Evolutionary conservation across 225 moss, liverwort and hornwort genomes (phyloP), one percentile per base, ranked within the genome.

Genomic region (Polytrichum formosum): DNA sequence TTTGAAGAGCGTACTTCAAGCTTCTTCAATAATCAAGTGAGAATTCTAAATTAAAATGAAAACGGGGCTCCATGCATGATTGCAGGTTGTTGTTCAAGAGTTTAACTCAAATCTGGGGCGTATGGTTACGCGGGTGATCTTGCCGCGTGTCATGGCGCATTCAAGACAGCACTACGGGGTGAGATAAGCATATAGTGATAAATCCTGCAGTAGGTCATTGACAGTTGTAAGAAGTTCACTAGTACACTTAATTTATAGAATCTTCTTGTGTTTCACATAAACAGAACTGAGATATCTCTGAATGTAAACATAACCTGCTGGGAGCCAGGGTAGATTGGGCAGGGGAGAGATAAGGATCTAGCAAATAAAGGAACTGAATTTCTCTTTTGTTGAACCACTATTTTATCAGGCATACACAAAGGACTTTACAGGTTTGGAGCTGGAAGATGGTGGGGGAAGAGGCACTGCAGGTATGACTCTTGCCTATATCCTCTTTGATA

Each of bases 361-460:
- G 35, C 10, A 35, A 10, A 9, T 35, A 31, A 1, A 31, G 65
- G 26, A 27, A 18, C 17, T 60, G 17, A 23, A 20, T 59, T 20
- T 59, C 59, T 59, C 59, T 59, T 23, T 7, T 59, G n/a, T 59
- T 59, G 23, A 8, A 59, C n/a, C 20, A 20, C 23, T 23, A 7
- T 46, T 73, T 27, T 68, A 70, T 35, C 88, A 92, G 92, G 90
- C 84, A 65, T 92, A 88, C 33, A 81, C 84, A 13, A 79, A 88
- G 28, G 82, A 77, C 5, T 92, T 90, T 54, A n/a, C 69, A 6
- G 92, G 90, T 46, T 70, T 92, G 73, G 92, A 92, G 65, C 75
- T 92, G 28, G 92, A 92, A 83, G 92, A 92, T 67, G 92, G 92
- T 70, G 92, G 92, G 55, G 92, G 92, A 63, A 78, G 92, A 58